Percentiles rank a stretch among this genome's conserved stretches.
phyloP scores from a whole-genome alignment of 352 stramenopile species.

The Phytophthora tubulina region DNA sequence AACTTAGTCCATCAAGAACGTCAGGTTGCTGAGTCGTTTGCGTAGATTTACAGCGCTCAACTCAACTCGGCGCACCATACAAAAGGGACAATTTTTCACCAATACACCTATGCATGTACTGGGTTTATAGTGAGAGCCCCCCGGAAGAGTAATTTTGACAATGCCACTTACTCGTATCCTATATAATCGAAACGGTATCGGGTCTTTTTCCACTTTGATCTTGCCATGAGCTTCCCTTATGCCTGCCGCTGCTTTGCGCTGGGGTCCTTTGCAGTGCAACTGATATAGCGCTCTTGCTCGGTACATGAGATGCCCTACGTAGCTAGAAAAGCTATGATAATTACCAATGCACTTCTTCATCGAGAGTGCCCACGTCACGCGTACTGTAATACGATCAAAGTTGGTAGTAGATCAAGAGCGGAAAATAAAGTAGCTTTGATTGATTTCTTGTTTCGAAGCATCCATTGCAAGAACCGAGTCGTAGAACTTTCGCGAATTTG shows the following conservation, averaged over 20 bases:
- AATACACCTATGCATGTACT: too few relatives aligned
- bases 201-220: not conserved
- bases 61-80: too few relatives aligned
- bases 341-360: slow-evolving; percentile 19
- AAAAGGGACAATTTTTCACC: too few relatives aligned
- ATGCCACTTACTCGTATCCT: not conserved
- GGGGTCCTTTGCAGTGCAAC: not conserved
- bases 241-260: not conserved
- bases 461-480: slow-evolving; percentile 17
- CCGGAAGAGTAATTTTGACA: not conserved
- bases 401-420: slow-evolving; percentile 4
- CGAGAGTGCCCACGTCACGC: slow-evolving; percentile 22
- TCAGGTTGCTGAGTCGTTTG: too few relatives aligned
- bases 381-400: slow-evolving; percentile 22
- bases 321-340: slow-evolving; percentile 26
- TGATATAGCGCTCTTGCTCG: not conserved
- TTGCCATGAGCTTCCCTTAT: not conserved
- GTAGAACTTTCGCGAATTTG: slow-evolving; percentile 12
- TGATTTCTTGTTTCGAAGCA: slow-evolving; percentile 12
- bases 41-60: too few relatives aligned
- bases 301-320: slow-evolving; percentile 16
- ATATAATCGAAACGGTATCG: not conserved
- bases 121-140: too few relatives aligned
- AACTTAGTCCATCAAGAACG: too few relatives aligned
- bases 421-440: slow-evolving; percentile 9